Evolutionary conservation across 1,284 basidiomycete species (phyloP).

Genomic region (Malassezia sp.): DNA sequence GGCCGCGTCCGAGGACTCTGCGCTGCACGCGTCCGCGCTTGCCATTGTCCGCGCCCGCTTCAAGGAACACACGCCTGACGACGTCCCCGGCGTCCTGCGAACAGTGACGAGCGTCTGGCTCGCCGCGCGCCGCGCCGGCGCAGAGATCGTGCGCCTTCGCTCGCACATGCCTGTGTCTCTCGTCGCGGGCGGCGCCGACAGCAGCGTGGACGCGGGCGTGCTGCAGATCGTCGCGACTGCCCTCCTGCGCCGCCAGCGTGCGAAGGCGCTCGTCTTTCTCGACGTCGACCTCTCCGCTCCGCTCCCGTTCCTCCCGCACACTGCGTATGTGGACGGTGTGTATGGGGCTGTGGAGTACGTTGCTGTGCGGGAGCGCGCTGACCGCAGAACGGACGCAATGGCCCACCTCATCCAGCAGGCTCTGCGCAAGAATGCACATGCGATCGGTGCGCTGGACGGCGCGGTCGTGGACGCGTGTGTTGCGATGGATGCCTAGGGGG

Average conservation of each 20-base stretch:
- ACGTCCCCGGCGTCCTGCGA: slow-evolving; percentile 18
- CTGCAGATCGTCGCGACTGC: slow-evolving; percentile 21
- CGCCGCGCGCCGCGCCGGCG: slow-evolving; percentile 20
- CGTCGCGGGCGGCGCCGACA: slow-evolving; percentile 6
- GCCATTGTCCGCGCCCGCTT: slow-evolving; percentile 9
- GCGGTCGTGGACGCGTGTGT: background rate
- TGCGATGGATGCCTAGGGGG: background rate
- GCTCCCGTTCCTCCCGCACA: slow-evolving; percentile 19
- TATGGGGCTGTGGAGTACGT: slow-evolving; percentile 26
- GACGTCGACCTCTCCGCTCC: slow-evolving; percentile 21
- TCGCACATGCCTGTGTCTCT: slow-evolving; percentile 26
- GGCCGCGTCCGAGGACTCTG: slow-evolving; percentile 1
- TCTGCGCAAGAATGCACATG: background rate
- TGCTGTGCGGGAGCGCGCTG: no score
- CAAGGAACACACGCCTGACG: slow-evolving; percentile 18
- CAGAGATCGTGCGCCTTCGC: slow-evolving; percentile 28
- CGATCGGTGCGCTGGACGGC: background rate
- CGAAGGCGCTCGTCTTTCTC: slow-evolving; percentile 27
- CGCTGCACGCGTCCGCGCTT: slow-evolving; percentile 8
- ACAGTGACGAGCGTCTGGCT: slow-evolving; percentile 22
- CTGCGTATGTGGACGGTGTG: slow-evolving; percentile 21
- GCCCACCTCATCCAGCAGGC: background rate
- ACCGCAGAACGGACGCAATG: background rate
- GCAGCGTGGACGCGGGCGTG: slow-evolving; percentile 13
- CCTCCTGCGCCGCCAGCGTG: slow-evolving; percentile 20